Percentiles rank a stretch among this genome's conserved stretches.
These are phyloP conservation scores for Sonneratia caseolaris DNA, from an alignment of 345 rosid genomes.

Conservation along the genomic window DNA sequence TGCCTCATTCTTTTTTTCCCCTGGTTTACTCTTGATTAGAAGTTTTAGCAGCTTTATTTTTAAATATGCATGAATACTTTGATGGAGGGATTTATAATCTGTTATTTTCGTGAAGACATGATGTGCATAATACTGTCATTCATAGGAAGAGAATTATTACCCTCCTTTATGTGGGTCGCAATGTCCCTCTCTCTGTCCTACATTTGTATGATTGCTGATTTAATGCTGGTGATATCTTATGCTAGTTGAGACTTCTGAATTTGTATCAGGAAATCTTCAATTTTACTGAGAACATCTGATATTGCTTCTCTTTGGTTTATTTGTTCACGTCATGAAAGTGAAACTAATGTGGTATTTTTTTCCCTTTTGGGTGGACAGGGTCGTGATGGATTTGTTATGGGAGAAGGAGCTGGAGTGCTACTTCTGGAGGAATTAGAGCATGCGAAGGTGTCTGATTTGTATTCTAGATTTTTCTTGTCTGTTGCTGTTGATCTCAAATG, in stretches of 20 bases:
- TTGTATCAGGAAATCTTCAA: background rate
- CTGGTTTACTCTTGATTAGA: background rate
- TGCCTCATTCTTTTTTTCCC: background rate
- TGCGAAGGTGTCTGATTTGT: constrained; percentile 33
- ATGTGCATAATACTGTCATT: background rate
- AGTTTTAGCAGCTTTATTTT: background rate
- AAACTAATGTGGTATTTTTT: background rate
- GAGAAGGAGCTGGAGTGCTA: constrained; percentile 59
- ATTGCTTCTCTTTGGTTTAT: background rate
- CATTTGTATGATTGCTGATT: background rate
- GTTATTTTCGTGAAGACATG: background rate
- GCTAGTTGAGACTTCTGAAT: background rate
- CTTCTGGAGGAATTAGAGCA: constrained; percentile 52
- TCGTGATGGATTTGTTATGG: constrained; percentile 54
- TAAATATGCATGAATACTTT: background rate
- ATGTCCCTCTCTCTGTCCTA: background rate
- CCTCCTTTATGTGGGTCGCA: background rate
- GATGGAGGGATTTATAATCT: background rate
- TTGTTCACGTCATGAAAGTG: background rate
- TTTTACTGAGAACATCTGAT: background rate
- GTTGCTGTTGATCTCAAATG: background rate
- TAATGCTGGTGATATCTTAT: background rate
- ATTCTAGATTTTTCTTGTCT: background rate
- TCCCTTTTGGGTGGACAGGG: constrained; percentile 21
- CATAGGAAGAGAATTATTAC: background rate